Base-by-base conservation (phyloP, 2,329 filamentous ascomycete species). In the Microdochium bolleyi region DNA sequence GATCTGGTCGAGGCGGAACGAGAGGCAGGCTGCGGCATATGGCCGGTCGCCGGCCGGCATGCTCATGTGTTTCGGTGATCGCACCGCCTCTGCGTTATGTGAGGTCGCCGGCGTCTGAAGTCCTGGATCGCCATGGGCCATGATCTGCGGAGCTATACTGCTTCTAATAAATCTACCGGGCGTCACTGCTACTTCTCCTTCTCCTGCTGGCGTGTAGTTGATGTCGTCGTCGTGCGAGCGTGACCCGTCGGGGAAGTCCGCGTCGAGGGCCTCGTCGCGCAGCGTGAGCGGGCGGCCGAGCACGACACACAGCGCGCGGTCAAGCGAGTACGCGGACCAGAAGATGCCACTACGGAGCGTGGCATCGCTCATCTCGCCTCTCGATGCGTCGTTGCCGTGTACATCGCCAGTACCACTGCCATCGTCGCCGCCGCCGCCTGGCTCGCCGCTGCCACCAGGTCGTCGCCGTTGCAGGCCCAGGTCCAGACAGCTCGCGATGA, bases 301-400 rank as follows among this genome's bases (percentile, higher is more conserved):
- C 9, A 59, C 49, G 19, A 63, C 58, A 5, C 56, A 55, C 38
- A 64, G 48, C 49, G 55, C 62, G 13, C 61, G 58, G 37, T 64
- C 61, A 25, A 64, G 56, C 5, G 55, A 55, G 41, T 64, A 64
- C 5, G 61, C 56, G 32, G 59, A 62, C 62, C 62, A 64, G 50
- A 64, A 64, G 49, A 64, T 57, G 9, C 58, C 57, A 19, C 60
- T 56, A 37, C 59, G 61, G 14, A 63, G 27, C 19, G 49, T 53
- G 16, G 3, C 22, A 7, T 46, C 41, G 21, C 21, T 48, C 54
- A n/a, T 55, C 51, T 27, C 52, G 50, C 32, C 56, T 49, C 51
- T 54, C 41, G 44, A 48, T 25, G n/a, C n/a, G n/a, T n/a, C n/a
- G n/a, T n/a, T n/a, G 11, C 44, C 46, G 11, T 27, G 51, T 11